phyloP scores from a whole-genome alignment of 352 stramenopile genomes.

The Phytopythium litorale region DNA sequence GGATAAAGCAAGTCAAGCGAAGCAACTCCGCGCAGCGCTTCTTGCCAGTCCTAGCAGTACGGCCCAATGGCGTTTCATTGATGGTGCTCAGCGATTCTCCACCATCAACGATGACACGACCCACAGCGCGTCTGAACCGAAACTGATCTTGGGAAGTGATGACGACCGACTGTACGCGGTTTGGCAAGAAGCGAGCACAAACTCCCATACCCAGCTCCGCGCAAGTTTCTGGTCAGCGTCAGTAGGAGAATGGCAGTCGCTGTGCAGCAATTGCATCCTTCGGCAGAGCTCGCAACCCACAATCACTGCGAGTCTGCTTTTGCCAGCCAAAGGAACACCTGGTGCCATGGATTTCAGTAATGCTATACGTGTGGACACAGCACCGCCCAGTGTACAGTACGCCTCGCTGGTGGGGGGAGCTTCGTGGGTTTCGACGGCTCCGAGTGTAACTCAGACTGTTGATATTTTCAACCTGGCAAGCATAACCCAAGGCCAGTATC shows the following conservation, averaged over 20 bases:
- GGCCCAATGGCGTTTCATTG: conserved; percentile 32
- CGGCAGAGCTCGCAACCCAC: conserved; percentile 26
- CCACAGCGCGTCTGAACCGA: conserved; percentile 23
- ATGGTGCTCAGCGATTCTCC: conserved; percentile 30
- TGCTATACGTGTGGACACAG: conserved; percentile 52
- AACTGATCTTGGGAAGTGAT: conserved; percentile 13
- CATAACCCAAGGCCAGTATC: conserved; percentile 47
- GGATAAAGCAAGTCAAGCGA: conserved; percentile 13
- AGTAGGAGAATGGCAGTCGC: conserved; percentile 38
- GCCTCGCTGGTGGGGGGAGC: conserved; percentile 36
- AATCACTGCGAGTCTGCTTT: conserved; percentile 35
- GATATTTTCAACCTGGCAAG: conserved; percentile 51
- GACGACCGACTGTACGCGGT: conserved; percentile 20
- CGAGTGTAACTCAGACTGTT: conserved; percentile 44
- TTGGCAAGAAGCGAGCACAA: conserved; percentile 47
- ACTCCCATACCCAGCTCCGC: conserved; percentile 29
- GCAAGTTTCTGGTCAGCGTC: conserved; percentile 15
- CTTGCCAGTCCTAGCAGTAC: conserved; percentile 10
- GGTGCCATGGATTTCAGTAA: conserved; percentile 52
- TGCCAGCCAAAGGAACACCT: conserved; percentile 42
- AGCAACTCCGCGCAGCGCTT: conserved; percentile 41
- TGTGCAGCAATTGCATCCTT: conserved; percentile 46
- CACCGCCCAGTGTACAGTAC: conserved; percentile 25
- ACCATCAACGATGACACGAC: conserved; percentile 34
- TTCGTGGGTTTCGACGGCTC: conserved; percentile 23